Evolutionary conservation across 1,284 basidiomycete genomes (phyloP), one percentile per base, ranked within the genome.

Genomic region (Irpex sp.): DNA sequence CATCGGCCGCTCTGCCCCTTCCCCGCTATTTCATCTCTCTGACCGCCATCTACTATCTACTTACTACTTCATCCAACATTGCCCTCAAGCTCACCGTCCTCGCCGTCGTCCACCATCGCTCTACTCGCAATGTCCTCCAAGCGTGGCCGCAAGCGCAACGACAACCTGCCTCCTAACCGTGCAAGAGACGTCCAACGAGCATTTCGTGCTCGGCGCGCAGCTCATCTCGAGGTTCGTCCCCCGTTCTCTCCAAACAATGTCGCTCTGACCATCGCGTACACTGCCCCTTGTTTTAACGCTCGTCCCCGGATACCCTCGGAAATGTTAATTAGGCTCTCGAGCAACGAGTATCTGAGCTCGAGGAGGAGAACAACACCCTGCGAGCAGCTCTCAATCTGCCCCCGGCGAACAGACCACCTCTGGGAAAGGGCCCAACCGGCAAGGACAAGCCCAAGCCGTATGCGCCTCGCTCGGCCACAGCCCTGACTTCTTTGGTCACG

Each of bases 181-280:
- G 94, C 95, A 35, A 81, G 94, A 62, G 94, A 97, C 73, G 94
- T 97, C 36, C 94, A 97, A 76, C 82, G 94, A 68, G 94, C 94
- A 2, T 97, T 97, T 79, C 86, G 94, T 68, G 93, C 94, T 31
- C 83, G 95, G 67, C 87, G 94, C 70, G 93, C 93, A 65, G 93
- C 94, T 65, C 94, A 96, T 76, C 83, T 97, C 60, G 87, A 91
- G 78, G 90, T 91, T 74, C 69, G 80, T 79, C 72, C 71, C 39
- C 71, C 67, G 66, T 33, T 54, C 61, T 55, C 19, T 13, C 53
- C 31, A 17, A 9, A 43, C 39, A 43, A 11, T 65, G 64, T 69
- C 65, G 68, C 66, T 62, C 69, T 70, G 55, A 54, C 57, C 36
- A n/a, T 35, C 26, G 19, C 17, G 43, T 33, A 55, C 49, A 46